Evolutionary conservation across 768 basidiomycete genomes (phyloP).

Genomic region (Naganishia friedmannii): DNA sequence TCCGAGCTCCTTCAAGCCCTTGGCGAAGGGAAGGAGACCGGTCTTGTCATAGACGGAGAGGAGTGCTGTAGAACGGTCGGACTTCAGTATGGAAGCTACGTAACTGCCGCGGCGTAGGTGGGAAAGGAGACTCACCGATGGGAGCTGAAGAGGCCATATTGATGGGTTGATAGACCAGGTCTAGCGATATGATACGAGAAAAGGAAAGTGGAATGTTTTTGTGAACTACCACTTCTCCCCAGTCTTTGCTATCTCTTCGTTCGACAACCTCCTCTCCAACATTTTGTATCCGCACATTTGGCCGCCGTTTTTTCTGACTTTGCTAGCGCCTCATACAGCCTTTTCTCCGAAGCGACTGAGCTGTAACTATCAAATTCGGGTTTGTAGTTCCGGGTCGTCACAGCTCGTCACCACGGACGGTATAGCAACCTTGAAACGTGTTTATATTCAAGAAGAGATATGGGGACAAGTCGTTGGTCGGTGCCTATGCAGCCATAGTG

Average conservation of each 20-base stretch:
- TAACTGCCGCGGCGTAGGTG: neutral
- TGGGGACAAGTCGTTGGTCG: too few relatives aligned
- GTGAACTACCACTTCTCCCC: neutral
- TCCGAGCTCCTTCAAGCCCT: slow-evolving; percentile 73
- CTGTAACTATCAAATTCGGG: slow-evolving; percentile 5
- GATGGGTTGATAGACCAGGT: neutral
- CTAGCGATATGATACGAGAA: neutral
- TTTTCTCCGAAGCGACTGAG: neutral
- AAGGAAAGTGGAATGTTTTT: neutral
- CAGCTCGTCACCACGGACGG: neutral
- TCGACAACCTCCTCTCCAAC: slow-evolving; percentile 8
- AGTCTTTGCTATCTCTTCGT: slow-evolving; percentile 1
- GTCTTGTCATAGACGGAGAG: slow-evolving; percentile 97
- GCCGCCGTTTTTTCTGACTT: neutral
- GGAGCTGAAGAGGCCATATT: slow-evolving; percentile 25
- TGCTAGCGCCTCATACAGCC: neutral
- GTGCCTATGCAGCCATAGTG: too few relatives aligned
- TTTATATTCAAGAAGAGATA: too few relatives aligned
- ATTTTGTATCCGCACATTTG: neutral
- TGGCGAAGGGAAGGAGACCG: slow-evolving; percentile 79
- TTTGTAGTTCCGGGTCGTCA: neutral
- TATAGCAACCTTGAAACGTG: too few relatives aligned
- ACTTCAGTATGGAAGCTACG: neutral
- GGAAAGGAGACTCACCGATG: slow-evolving; percentile 7
- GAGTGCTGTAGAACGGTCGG: slow-evolving; percentile 58